Conservation (phyloP, 352 stramenopile genomes). For the Globisporangium echinulatum region DNA sequence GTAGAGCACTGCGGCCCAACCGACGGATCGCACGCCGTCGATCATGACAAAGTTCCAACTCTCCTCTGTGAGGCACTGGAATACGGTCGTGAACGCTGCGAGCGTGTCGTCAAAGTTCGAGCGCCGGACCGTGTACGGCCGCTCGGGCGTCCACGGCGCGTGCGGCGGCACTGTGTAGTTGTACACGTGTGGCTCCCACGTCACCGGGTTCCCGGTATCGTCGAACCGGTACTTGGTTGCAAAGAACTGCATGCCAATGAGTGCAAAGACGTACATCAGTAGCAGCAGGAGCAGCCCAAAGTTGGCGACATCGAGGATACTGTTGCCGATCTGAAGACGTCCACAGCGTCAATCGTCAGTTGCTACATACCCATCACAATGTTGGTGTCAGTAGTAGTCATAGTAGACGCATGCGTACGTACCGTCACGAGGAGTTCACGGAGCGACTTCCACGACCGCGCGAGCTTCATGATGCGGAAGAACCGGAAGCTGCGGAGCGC, state of each 20-base stretch:
- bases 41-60: conserved; percentile 89
- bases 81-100: conserved; percentile 63
- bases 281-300: conserved; percentile 85
- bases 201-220: conserved; percentile 20
- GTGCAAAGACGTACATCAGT: conserved; percentile 86
- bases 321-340: conserved; percentile 45
- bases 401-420: background rate
- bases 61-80: conserved; percentile 84
- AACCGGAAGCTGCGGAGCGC: conserved; percentile 76
- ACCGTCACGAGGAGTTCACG: conserved; percentile 75
- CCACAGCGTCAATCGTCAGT: background rate
- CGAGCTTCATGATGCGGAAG: conserved; percentile 88
- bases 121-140: conserved; percentile 28
- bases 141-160: conserved; percentile 33
- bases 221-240: conserved; percentile 84
- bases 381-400: too few relatives aligned
- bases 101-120: conserved; percentile 60
- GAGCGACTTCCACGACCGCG: conserved; percentile 85
- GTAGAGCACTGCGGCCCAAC: conserved; percentile 36
- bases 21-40: conserved; percentile 48
- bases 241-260: conserved; percentile 79
- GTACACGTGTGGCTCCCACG: conserved; percentile 36
- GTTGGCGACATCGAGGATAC: conserved; percentile 76
- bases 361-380: background rate
- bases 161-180: conserved; percentile 30